Conservation (phyloP, 345 rosid species). For the Lenwebbia sp. region DNA sequence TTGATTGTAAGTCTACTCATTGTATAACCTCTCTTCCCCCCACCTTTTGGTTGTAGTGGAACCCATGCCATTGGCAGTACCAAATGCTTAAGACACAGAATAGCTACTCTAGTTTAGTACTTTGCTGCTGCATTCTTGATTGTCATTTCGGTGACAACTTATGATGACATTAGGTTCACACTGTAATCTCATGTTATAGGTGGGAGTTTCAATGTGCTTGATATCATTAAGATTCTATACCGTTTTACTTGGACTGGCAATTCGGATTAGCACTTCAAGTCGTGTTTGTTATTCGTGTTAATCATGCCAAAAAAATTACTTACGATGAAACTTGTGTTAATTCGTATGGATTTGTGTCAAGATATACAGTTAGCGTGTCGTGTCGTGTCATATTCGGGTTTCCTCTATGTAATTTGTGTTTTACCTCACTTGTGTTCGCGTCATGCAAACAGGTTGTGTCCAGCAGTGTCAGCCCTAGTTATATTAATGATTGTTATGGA, state of each 20-base stretch:
- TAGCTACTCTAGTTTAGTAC: background rate
- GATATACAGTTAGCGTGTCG: background rate
- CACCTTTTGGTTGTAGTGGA: background rate
- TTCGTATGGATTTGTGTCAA: background rate
- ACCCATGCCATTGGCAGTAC: background rate
- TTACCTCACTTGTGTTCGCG: accelerated
- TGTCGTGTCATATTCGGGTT: background rate
- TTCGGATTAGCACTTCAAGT: background rate
- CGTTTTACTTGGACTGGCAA: background rate
- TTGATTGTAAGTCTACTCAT: background rate
- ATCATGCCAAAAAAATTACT: background rate
- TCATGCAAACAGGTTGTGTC: background rate
- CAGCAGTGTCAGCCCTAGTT: background rate
- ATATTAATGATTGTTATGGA: background rate
- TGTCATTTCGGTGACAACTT: background rate
- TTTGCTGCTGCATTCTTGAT: background rate
- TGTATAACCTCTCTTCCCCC: conserved; percentile 4
- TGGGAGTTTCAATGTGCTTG: background rate
- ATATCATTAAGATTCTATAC: background rate
- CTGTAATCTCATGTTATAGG: background rate
- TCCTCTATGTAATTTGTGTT: accelerated
- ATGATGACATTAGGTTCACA: background rate
- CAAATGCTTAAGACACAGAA: background rate
- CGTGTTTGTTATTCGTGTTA: background rate
- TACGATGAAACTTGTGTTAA: background rate